Evolutionary conservation across 2,329 filamentous ascomycete genomes (phyloP), one percentile per base, ranked within the genome.

Genomic region (Xylaria arbuscula): DNA sequence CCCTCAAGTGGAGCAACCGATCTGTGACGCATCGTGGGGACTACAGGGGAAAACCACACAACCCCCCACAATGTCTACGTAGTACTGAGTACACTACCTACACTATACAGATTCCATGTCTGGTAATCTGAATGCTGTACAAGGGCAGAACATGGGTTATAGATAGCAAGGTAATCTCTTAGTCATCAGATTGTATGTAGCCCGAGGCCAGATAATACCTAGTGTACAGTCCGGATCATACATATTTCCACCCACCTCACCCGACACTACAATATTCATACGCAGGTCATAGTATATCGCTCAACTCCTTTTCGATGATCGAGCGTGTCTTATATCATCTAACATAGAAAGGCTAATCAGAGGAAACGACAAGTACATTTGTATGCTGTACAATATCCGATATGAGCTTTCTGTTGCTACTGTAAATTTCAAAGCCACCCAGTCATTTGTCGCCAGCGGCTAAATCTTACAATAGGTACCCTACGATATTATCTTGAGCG

Each of bases 21-120:
- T 66, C 62, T 69, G 67, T 59, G 53, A 62, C 67, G 38, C 58
- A 57, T 58, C 63, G 62, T 66, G 57, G 62, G 56, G 55, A 68
- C 51, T 56, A 61, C 56, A 61, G 62, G 65, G 65, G 28, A 24
- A 61, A 51, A 34, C 11, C 42, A 50, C 34, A 68, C 42, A 17
- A 24, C 34, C 22, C 22, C 55, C 56, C 62, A 32, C 59, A 56
- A 56, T 22, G 10, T 56, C 34, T 40, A 40, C 50, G 4, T 53
- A 47, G 51, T 50, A 38, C 28, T 28, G 28, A 28, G 28, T 3
- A 28, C 28, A 28, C 28, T 38, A 13, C 36, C 47, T 62, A 13
- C 42, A 47, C 45, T 17, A 56, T 60, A 28, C 36, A 47, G 28
- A 42, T 63, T 57, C 28, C 42, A 56, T 45, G 54, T 40, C 48